Base-by-base conservation (phyloP, 495 filamentous ascomycete species). In the Penicillium manginii region DNA sequence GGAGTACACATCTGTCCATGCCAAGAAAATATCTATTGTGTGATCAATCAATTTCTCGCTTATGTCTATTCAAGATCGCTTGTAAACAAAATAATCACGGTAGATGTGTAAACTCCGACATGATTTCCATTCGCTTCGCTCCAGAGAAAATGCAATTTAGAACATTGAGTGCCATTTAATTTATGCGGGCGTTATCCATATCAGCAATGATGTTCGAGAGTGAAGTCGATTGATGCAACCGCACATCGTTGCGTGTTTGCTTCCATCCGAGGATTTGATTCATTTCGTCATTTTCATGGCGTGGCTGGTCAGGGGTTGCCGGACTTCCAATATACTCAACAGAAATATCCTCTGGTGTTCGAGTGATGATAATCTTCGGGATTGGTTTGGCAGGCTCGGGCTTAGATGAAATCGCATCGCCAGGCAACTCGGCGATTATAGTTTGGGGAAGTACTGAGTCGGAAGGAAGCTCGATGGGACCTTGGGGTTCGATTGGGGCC, bases 281-380 rank as follows among this genome's bases (percentile, higher is more conserved):
- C 46, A 60, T 51, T 37, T 55, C 61, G 4, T 40, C 29, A n/a
- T n/a, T 57, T 29, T 57, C 57, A 42, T 54, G 18, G 14, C 14
- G 45, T 14, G 12, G 12, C 14, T 42, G 37, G 3, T 48, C 43
- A n/a, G 45, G 45, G 4, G 43, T 45, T 18, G 37, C 45, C n/a
- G 54, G 50, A 23, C 50, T 47, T 32, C 32, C 49, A 3, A 23
- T 19, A n/a, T 47, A 47, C 45, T 47, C 45, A n/a, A 42, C 37
- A 17, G 42, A 54, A 6, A 46, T 31, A 12, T 55, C 54, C 17
- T 51, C 54, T 0, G 57, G 46, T 4, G 45, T 18, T 18, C 58
- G 47, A 2, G 62, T 61, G 8, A 65, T 55, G 32, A 58, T 58
- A 8, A 64, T 57, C 23, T 50, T 63, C 2, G 61, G 61, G 23